Evolutionary conservation across 148 eudicot genomes (phyloP).

Genomic region (Rhododendron williamsianum): DNA sequence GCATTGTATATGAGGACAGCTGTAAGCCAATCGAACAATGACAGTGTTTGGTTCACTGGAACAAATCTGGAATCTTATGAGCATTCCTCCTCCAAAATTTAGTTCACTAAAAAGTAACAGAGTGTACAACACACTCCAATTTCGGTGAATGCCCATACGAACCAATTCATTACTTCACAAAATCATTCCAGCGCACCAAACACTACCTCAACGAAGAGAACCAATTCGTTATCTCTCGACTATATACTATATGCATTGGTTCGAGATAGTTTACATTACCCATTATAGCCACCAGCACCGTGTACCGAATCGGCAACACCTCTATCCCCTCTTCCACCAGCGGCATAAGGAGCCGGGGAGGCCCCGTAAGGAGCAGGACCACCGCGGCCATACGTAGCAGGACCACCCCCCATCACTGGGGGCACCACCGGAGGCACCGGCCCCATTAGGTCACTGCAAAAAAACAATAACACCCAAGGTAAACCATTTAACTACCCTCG

Average conservation of each 20-base stretch:
- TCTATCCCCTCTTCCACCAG: conserved; percentile 18
- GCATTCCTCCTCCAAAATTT: not conserved
- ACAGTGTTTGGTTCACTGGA: not conserved
- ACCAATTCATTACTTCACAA: not conserved
- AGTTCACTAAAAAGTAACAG: not conserved
- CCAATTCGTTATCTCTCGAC: not conserved
- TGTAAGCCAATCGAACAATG: not conserved
- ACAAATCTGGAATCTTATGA: not conserved
- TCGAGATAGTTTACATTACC: conserved; percentile 11
- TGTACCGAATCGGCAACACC: conserved; percentile 16
- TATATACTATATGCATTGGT: not conserved
- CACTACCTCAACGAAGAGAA: not conserved
- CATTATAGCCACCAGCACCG: conserved; percentile 27
- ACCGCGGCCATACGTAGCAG: conserved; percentile 35
- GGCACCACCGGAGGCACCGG: conserved; percentile 40
- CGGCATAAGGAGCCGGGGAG: conserved; percentile 22
- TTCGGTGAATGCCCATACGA: not conserved
- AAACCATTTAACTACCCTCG: not conserved
- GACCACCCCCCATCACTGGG: conserved; percentile 41
- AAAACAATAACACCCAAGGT: not conserved
- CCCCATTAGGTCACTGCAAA: conserved; percentile 64
- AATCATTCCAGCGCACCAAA: not conserved
- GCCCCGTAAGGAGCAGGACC: conserved; percentile 30
- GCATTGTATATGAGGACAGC: not conserved
- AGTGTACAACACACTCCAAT: not conserved